A percentile compares a stretch with the other conserved stretches of the same genome.
Conservation (phyloP, 768 basidiomycete species). For the Russula abietina region DNA sequence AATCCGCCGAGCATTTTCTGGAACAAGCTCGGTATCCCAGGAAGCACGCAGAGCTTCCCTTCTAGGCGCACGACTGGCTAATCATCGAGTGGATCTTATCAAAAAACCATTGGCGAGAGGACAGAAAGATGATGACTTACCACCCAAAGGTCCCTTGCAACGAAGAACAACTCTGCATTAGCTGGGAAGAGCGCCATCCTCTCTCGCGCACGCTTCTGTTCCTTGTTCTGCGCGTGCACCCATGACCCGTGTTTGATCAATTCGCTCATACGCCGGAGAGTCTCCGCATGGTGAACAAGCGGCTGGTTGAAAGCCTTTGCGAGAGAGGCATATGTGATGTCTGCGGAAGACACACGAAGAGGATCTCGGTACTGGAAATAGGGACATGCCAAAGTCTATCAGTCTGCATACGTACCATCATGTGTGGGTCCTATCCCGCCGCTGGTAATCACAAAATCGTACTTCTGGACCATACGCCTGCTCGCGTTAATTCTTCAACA, state of each 20-base stretch:
- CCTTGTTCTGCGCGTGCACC: conserved; percentile 55
- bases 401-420: conserved; percentile 47
- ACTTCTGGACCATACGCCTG: conserved; percentile 66
- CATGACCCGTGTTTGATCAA: conserved; percentile 52
- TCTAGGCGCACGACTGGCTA: conserved; percentile 83
- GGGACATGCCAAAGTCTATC: background rate
- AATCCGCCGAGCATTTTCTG: conserved; percentile 72
- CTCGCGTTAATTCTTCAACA: conserved; percentile 74
- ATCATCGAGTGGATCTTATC: conserved; percentile 23
- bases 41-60: conserved; percentile 86
- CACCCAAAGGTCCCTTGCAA: conserved; percentile 80
- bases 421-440: conserved; percentile 93
- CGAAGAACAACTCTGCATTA: conserved; percentile 71
- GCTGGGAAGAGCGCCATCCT: conserved; percentile 91
- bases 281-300: conserved; percentile 72
- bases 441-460: conserved; percentile 86
- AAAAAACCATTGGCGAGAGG: background rate
- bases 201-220: conserved; percentile 69
- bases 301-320: conserved; percentile 75
- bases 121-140: conserved; percentile 37
- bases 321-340: conserved; percentile 86
- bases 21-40: conserved; percentile 84
- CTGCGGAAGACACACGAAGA: conserved; percentile 33
- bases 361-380: background rate
- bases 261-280: conserved; percentile 63